Evolutionary conservation across 2,329 filamentous ascomycete genomes (phyloP).

Genomic region (Claviceps fusiformis): DNA sequence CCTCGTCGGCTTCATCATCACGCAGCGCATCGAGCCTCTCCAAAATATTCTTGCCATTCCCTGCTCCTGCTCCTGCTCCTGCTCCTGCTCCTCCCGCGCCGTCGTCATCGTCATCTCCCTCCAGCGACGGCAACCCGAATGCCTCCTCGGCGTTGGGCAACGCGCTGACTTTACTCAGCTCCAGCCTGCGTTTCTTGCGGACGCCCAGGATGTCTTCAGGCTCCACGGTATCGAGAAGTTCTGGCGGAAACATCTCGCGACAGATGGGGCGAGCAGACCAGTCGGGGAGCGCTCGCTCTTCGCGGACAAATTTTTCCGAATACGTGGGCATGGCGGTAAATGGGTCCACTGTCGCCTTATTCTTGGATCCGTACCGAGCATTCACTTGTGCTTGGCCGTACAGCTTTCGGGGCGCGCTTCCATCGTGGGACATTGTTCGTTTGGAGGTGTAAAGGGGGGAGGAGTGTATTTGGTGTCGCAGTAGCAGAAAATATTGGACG

Average conservation of each 20-base stretch:
- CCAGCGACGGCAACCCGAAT: constrained; percentile 24
- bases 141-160: constrained; percentile 38
- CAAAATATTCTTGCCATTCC: constrained; percentile 24
- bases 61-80: constrained; percentile 10
- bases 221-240: constrained; percentile 42
- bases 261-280: constrained; percentile 36
- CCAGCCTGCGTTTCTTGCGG: constrained; percentile 30
- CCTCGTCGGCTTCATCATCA: constrained; percentile 37
- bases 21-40: constrained; percentile 32
- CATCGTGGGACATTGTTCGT: constrained; percentile 27
- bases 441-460: constrained; percentile 43
- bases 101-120: constrained; percentile 17
- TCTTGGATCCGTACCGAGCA: constrained; percentile 39
- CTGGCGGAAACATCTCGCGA: constrained; percentile 39
- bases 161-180: constrained; percentile 32
- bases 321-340: constrained; percentile 47
- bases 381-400: constrained; percentile 48
- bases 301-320: constrained; percentile 38
- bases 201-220: constrained; percentile 23
- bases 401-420: constrained; percentile 24
- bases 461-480: constrained; percentile 42
- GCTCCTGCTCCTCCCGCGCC: constrained; percentile 10
- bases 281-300: constrained; percentile 40
- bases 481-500: constrained; percentile 38
- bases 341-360: constrained; percentile 41